Conservation (phyloP, 1,139 yeast genomes). For the Candida sp. region DNA sequence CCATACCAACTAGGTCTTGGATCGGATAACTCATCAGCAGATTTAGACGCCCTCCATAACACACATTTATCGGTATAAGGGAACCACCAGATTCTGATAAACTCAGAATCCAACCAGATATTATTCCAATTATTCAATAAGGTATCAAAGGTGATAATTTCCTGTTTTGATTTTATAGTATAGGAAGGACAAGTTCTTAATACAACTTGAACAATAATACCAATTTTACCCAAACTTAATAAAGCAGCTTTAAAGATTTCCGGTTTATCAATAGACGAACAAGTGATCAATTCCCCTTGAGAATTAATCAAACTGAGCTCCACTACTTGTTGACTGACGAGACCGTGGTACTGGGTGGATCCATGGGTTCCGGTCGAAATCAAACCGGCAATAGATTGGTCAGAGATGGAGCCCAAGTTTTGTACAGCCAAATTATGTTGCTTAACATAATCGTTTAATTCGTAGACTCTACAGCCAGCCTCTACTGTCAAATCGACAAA, state of each 20-base stretch:
- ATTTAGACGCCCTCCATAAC: slow-evolving; percentile 84
- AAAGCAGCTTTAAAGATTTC: slow-evolving; percentile 82
- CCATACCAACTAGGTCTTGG: slow-evolving; percentile 87
- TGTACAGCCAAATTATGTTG: slow-evolving; percentile 74
- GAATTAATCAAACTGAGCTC: slow-evolving; percentile 71
- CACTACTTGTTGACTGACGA: slow-evolving; percentile 86
- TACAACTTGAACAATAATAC: slow-evolving; percentile 87
- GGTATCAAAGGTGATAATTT: slow-evolving; percentile 74
- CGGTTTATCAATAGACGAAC: slow-evolving; percentile 66
- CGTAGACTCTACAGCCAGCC: slow-evolving; percentile 84
- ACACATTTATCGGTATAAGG: slow-evolving; percentile 87
- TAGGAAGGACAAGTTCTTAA: slow-evolving; percentile 81
- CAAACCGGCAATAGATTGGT: slow-evolving; percentile 91
- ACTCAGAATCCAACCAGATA: slow-evolving; percentile 89
- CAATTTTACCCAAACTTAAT: slow-evolving; percentile 87
- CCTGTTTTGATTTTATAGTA: slow-evolving; percentile 78
- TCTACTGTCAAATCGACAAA: slow-evolving; percentile 91
- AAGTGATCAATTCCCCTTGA: slow-evolving; percentile 63
- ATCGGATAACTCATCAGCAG: slow-evolving; percentile 57
- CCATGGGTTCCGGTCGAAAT: slow-evolving; percentile 98
- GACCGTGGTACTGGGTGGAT: slow-evolving; percentile 87
- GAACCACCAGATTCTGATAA: slow-evolving; percentile 95
- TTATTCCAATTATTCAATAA: slow-evolving; percentile 65
- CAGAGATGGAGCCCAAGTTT: slow-evolving; percentile 90
- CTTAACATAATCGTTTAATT: slow-evolving; percentile 67